Evolutionary conservation across 2,329 filamentous ascomycete genomes (phyloP).

Genomic region (Ophiocordyceps camponoti-saundersi): DNA sequence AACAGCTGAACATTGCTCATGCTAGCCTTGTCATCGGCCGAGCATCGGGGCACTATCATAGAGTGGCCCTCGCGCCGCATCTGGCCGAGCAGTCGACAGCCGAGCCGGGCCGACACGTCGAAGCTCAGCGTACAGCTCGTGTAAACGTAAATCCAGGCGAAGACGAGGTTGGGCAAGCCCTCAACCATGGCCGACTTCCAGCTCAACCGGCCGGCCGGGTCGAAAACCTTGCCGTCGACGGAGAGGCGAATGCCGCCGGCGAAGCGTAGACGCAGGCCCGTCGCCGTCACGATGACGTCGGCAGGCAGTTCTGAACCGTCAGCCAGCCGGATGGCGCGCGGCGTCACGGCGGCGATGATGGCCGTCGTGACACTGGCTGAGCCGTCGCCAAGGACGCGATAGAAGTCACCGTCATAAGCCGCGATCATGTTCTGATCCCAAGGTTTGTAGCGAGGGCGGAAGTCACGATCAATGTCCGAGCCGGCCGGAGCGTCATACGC

Average conservation of each 20-base stretch:
- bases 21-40: conserved; percentile 12
- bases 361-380: conserved; percentile 26
- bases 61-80: conserved; percentile 26
- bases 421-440: conserved; percentile 57
- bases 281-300: conserved; percentile 49
- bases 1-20: conserved; percentile 9
- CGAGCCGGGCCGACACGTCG: conserved; percentile 32
- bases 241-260: conserved; percentile 32
- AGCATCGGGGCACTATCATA: conserved; percentile 24
- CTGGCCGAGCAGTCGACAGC: conserved; percentile 30
- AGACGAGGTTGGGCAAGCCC: conserved; percentile 41
- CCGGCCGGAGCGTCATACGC: conserved; percentile 25
- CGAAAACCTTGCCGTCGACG: conserved; percentile 30
- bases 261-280: conserved; percentile 39
- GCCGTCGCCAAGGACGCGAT: conserved; percentile 17
- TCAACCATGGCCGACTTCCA: conserved; percentile 48
- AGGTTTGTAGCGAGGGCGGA: conserved; percentile 35
- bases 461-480: conserved; percentile 34
- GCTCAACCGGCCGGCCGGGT: conserved; percentile 26
- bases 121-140: conserved; percentile 45
- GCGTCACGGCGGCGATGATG: conserved; percentile 25
- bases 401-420: conserved; percentile 28
- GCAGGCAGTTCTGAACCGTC: conserved; percentile 28
- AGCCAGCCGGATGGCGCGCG: conserved; percentile 23
- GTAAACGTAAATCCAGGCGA: conserved; percentile 43